Conservation (phyloP, 768 basidiomycete species). For the Panellus pusillus region DNA sequence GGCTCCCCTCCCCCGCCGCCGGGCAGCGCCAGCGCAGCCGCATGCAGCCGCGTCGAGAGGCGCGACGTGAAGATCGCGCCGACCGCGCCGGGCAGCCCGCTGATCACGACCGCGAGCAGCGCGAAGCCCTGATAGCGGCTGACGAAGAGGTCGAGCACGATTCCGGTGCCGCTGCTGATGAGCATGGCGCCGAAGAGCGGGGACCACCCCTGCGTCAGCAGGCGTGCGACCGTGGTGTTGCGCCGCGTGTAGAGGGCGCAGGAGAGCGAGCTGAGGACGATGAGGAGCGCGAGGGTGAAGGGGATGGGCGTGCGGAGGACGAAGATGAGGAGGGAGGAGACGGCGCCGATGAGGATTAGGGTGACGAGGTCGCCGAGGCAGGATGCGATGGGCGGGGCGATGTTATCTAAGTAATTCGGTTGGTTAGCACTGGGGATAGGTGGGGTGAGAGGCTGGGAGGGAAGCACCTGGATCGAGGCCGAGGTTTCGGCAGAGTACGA, state of each 20-base stretch:
- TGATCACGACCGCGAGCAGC: slow-evolving; percentile 83
- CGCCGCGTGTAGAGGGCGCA: slow-evolving; percentile 59
- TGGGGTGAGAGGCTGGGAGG: not conserved
- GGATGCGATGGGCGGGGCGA: slow-evolving; percentile 90
- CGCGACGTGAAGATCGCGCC: slow-evolving; percentile 92
- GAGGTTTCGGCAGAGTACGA: slow-evolving; percentile 73
- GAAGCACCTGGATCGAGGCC: slow-evolving; percentile 80
- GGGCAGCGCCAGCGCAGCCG: slow-evolving; percentile 40
- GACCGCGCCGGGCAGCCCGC: slow-evolving; percentile 85
- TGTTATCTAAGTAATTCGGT: slow-evolving; percentile 65
- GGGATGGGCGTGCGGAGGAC: slow-evolving; percentile 68
- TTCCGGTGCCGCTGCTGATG: slow-evolving; percentile 84
- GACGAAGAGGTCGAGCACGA: slow-evolving; percentile 89
- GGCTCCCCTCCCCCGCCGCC: slow-evolving; percentile 10
- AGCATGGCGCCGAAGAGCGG: slow-evolving; percentile 90
- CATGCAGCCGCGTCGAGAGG: slow-evolving; percentile 85
- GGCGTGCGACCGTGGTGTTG: slow-evolving; percentile 67
- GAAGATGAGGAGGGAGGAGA: slow-evolving; percentile 71
- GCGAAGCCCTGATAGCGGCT: slow-evolving; percentile 86
- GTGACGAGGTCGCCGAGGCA: slow-evolving; percentile 94
- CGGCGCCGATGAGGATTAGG: slow-evolving; percentile 73
- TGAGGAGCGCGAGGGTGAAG: slow-evolving; percentile 50
- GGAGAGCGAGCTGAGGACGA: slow-evolving; percentile 44
- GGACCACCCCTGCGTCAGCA: slow-evolving; percentile 85
- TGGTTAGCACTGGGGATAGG: not conserved